Conservation (phyloP, 164 flowering plant genomes). For the Macadamia integrifolia region DNA sequence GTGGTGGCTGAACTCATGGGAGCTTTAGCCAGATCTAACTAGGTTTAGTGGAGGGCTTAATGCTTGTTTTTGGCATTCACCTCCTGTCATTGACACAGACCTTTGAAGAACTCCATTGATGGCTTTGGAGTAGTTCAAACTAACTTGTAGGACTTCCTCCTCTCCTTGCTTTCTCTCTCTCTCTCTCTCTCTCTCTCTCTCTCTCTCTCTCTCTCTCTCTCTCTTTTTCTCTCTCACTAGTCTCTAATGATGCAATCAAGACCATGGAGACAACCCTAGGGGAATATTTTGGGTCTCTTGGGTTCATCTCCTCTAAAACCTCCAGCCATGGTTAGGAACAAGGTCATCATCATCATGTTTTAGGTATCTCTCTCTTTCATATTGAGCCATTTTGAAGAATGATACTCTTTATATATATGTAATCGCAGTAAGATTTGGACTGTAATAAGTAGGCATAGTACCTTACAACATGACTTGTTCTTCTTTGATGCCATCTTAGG, state of each 20-base stretch:
- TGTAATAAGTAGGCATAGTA: conserved; percentile 12
- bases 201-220: background rate
- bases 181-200: background rate
- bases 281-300: conserved; percentile 61
- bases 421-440: conserved; percentile 14
- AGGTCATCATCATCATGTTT: conserved; percentile 28
- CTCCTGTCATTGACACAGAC: conserved; percentile 17
- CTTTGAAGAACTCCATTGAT: conserved; percentile 38
- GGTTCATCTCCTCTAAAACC: conserved; percentile 39
- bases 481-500: conserved; percentile 2
- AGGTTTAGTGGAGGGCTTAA: conserved; percentile 26
- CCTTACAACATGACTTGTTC: background rate
- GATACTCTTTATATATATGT: conserved; percentile 8
- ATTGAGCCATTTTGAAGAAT: background rate
- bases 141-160: conserved; percentile 7
- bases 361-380: background rate
- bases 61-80: conserved; percentile 23
- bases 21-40: conserved; percentile 32
- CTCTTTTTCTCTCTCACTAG: background rate
- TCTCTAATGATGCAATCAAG: conserved; percentile 5
- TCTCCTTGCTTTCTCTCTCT: too few species aligned
- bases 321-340: conserved; percentile 82
- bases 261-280: conserved; percentile 37
- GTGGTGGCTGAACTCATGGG: conserved; percentile 36
- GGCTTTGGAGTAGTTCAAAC: conserved; percentile 21